Conservation (phyloP, 139 green algal genomes). For the Chlamydomonas urium region DNA sequence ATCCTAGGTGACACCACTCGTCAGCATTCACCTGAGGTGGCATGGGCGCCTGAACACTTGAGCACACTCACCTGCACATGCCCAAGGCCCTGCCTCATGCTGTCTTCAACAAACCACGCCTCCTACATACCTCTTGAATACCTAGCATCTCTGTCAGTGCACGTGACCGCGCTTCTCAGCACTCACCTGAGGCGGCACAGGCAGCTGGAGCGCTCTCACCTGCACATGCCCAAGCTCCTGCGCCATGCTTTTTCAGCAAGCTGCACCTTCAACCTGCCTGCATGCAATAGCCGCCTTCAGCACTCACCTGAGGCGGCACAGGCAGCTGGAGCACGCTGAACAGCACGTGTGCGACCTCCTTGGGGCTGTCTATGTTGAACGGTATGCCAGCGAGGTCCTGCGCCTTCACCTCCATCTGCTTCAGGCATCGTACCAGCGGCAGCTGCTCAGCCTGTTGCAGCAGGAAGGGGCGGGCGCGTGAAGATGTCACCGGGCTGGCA, state of each 20-base stretch:
- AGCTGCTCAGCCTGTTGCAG: conserved; percentile 36
- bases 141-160: too few species aligned
- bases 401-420: conserved; percentile 45
- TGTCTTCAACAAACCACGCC: too few species aligned
- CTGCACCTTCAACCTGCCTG: too few species aligned
- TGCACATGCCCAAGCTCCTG: too few species aligned
- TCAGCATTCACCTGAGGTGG: too few species aligned
- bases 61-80: too few species aligned
- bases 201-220: too few species aligned
- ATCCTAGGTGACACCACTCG: too few species aligned
- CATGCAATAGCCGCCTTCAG: background rate
- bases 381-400: conserved; percentile 21
- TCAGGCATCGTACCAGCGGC: conserved; percentile 48
- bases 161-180: background rate
- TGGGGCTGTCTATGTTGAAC: conserved; percentile 33
- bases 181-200: conserved; percentile 43
- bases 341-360: conserved; percentile 51
- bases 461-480: background rate
- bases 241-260: too few species aligned
- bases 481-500: background rate
- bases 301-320: conserved; percentile 39
- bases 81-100: too few species aligned
- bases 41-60: too few species aligned
- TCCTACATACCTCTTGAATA: too few species aligned
- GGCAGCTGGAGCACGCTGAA: conserved; percentile 59